phyloP scores from a whole-genome alignment of 164 flowering plant genomes.

The Vitis riparia region DNA sequence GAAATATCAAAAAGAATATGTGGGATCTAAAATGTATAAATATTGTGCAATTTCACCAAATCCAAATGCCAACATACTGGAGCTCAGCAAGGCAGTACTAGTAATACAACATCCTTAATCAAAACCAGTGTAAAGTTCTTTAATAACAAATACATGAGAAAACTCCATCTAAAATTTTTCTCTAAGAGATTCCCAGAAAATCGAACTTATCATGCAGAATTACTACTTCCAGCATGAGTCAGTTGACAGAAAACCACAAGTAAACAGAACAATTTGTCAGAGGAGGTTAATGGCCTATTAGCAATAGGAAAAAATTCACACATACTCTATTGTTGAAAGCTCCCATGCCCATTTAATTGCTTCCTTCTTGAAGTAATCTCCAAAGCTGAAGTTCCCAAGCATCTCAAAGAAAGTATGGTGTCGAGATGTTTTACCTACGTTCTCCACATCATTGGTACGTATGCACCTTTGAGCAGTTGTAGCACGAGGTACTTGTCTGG shows the following conservation, averaged over 20 bases:
- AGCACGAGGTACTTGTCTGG: constrained; percentile 79
- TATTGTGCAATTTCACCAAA: background rate
- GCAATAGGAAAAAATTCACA: constrained; percentile 5
- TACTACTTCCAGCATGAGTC: background rate
- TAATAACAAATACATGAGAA: background rate
- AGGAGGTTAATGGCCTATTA: background rate
- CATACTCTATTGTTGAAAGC: constrained; percentile 84
- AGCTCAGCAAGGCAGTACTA: background rate
- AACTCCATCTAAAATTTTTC: background rate
- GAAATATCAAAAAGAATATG: background rate
- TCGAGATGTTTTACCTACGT: constrained; percentile 83
- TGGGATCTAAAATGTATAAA: background rate
- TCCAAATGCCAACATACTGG: background rate
- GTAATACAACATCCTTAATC: background rate
- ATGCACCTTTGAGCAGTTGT: constrained; percentile 93
- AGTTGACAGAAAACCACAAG: background rate
- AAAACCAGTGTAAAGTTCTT: background rate
- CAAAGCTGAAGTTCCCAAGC: constrained; percentile 98
- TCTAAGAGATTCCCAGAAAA: background rate
- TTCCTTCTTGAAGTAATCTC: constrained; percentile 96
- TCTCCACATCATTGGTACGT: constrained; percentile 92
- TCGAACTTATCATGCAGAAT: no score
- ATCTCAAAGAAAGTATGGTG: constrained; percentile 97
- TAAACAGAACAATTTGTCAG: background rate
- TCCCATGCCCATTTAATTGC: constrained; percentile 99